These are phyloP conservation scores for Corchorus capsularis DNA, from an alignment of 345 rosid genomes.

Conservation along the genomic window DNA sequence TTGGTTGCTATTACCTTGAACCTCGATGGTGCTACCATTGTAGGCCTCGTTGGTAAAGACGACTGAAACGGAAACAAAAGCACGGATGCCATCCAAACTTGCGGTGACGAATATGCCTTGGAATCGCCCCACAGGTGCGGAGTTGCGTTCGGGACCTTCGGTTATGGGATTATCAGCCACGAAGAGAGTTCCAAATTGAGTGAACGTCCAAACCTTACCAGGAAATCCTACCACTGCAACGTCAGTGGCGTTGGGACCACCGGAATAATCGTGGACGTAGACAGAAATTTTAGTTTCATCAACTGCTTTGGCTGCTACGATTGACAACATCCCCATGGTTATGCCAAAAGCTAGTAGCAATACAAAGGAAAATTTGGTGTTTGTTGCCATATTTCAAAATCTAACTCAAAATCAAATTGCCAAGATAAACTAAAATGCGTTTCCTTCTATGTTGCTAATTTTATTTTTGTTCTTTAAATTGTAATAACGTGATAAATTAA, in stretches of 20 bases:
- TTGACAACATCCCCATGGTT: background rate
- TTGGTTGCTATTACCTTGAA: slow-evolving; percentile 18
- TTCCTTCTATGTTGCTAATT: too few species aligned
- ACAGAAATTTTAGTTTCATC: background rate
- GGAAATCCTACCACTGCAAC: slow-evolving; percentile 8
- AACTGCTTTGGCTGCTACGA: background rate
- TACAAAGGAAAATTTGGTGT: too few species aligned
- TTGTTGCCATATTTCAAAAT: too few species aligned
- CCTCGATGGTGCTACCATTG: slow-evolving; percentile 24
- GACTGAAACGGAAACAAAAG: slow-evolving; percentile 2
- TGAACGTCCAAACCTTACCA: slow-evolving; percentile 4
- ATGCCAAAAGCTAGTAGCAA: background rate
- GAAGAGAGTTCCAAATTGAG: slow-evolving; percentile 11
- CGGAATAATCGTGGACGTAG: slow-evolving; percentile 15
- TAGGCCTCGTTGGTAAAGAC: slow-evolving; percentile 25
- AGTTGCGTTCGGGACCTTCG: background rate
- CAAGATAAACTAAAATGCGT: too few species aligned
- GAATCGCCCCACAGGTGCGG: background rate
- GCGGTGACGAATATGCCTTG: slow-evolving; percentile 11
- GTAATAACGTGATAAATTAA: too few species aligned
- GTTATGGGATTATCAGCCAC: slow-evolving; percentile 7
- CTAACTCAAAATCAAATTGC: too few species aligned
- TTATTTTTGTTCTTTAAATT: too few species aligned
- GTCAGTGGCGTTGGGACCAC: slow-evolving; percentile 12
- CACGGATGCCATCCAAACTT: slow-evolving; percentile 19